Conservation (phyloP, 2,329 filamentous ascomycete genomes). For the Penicillium janthinellum region DNA sequence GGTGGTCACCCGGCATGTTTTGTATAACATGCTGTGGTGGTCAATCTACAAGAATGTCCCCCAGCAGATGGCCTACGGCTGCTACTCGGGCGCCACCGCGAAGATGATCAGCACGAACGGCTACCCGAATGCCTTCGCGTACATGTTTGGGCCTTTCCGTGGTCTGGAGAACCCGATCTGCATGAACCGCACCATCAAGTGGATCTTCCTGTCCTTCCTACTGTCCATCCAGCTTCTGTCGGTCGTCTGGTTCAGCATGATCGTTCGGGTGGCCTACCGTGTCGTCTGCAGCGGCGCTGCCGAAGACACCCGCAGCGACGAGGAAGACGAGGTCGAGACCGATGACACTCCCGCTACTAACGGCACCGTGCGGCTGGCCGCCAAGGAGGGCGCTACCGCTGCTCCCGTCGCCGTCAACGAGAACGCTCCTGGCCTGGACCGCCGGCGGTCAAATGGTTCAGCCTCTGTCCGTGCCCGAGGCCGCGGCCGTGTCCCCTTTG, state of each 20-base stretch:
- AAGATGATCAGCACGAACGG: conserved; percentile 38
- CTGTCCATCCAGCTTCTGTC: conserved; percentile 78
- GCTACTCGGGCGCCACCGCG: conserved; percentile 61
- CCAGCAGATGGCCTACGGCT: conserved; percentile 65
- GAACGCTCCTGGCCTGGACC: conserved; percentile 31
- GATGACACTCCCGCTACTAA: conserved; percentile 28
- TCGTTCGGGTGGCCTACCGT: conserved; percentile 76
- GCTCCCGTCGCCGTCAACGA: conserved; percentile 28
- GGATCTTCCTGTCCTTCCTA: conserved; percentile 75
- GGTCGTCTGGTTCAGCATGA: conserved; percentile 87
- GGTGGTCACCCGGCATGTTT: conserved; percentile 78
- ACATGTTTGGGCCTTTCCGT: conserved; percentile 73
- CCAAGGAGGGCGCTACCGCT: conserved; percentile 28
- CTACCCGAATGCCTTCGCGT: conserved; percentile 52
- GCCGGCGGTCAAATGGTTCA: conserved; percentile 40
- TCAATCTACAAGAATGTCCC: conserved; percentile 73
- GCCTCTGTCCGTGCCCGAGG: conserved; percentile 37
- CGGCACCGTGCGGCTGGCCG: conserved; percentile 20
- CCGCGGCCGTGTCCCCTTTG: conserved; percentile 43
- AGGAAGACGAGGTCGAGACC: conserved; percentile 62
- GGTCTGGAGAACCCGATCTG: conserved; percentile 74
- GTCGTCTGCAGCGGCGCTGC: conserved; percentile 74
- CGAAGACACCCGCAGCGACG: conserved; percentile 85
- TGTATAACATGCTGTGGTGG: conserved; percentile 79
- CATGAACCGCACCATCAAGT: conserved; percentile 74